Base-by-base conservation (phyloP, 164 flowering plant species). In the Piper betle region DNA sequence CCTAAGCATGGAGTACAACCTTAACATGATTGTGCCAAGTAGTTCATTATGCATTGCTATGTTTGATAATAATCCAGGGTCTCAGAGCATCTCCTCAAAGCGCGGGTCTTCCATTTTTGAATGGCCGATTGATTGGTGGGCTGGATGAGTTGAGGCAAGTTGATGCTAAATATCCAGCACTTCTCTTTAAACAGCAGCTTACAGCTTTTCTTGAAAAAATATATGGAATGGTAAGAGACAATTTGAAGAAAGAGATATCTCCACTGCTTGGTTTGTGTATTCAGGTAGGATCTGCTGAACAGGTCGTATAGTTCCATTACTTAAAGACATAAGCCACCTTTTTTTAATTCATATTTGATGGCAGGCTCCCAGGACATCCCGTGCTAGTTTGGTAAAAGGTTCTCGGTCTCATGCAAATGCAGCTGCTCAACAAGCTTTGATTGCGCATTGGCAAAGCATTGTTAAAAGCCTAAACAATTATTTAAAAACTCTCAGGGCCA, bases 401-500 rank as follows among this genome's bases (percentile, higher is more conserved):
- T 69, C 76, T 56, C 93, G 97, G 37, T 73, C 96, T 20, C 91
- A 87, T 68, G 95, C 96, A 64, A 87, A 85, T 81, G 90, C 91
- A 57, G 92, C 79, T 63, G 96, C 95, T 78, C 99, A 94, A 73
- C 96, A 91, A 80, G 92, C 94, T 68, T 76, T 89, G 53, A 91
- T 87, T 73, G 91, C 89, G 71, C 99, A 91, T 63, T 94, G 97
- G 99, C 97, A 88, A 73, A 87, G 96, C 81, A 91, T 94, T 60
- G 96, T 88, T 57, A 91, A 83, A 76, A 81, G 82, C 77, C 72
- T 94, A 17, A 74, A 82, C 67, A 84, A 58, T 69, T 87, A 81
- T 72, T 74, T 91, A 69, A 78, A 77, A 64, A 82, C 70, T 19
- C 73, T 94, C 88, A 94, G 74, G 79, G 86, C 84, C 64, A 94